phyloP scores from a whole-genome alignment of 192 early-diverging fungal genomes.

The Powellomyces hirtus region DNA sequence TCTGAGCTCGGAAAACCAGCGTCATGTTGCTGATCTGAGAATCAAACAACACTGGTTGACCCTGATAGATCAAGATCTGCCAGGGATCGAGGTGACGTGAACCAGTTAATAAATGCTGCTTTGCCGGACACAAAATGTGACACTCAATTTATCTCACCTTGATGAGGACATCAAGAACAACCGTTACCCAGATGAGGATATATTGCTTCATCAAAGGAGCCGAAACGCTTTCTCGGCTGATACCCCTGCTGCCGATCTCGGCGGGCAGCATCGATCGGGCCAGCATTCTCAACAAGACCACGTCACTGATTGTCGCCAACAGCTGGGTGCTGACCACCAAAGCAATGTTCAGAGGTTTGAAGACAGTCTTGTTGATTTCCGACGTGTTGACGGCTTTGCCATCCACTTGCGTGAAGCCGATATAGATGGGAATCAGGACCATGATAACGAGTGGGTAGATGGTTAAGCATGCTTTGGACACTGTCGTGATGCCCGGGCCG shows the following conservation, averaged over 20 bases:
- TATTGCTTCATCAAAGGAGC: conserved; percentile 1
- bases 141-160: no score
- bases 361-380: neutral
- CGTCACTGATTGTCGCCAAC: neutral
- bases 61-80: neutral
- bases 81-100: no score
- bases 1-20: neutral
- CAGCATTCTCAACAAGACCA: neutral
- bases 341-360: conserved; percentile 5
- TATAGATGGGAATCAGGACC: conserved; percentile 3
- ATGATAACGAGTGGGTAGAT: neutral
- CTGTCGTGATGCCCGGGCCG: neutral
- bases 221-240: neutral
- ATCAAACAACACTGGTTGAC: conserved; percentile 1
- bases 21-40: neutral
- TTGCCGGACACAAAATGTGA: no score
- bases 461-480: neutral
- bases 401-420: neutral
- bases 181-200: neutral
- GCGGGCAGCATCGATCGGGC: neutral
- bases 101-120: no score
- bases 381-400: neutral
- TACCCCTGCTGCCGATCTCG: neutral
- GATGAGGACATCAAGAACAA: conserved; percentile 5
- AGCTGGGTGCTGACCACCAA: neutral